A percentile compares a stretch with the other conserved stretches of the same genome.
Conservation (phyloP, 371 early-diverging fungal genomes). For the Mortierella sp. region DNA sequence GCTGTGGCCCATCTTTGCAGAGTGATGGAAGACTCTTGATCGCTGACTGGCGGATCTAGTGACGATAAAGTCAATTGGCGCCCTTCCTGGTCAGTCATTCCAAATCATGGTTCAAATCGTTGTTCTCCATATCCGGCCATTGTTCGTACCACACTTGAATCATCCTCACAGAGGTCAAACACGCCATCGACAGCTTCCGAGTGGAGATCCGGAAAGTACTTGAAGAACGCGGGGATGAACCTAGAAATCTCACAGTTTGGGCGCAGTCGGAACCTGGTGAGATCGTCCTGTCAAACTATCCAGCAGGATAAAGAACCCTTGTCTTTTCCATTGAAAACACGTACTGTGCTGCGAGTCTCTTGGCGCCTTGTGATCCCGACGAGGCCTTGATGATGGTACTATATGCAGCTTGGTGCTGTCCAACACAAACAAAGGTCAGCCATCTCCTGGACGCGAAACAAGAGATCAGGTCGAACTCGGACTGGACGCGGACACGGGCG, state of each 20-base stretch:
- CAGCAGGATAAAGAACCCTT: background rate
- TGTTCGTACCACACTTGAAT: conserved; percentile 27
- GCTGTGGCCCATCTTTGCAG: conserved; percentile 43
- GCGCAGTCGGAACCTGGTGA: background rate
- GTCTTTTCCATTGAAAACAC: background rate
- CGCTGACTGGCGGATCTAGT: conserved; percentile 43
- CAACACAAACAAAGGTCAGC: background rate
- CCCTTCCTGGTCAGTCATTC: too few species aligned
- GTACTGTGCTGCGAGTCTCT: conserved; percentile 51
- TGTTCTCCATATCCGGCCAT: too few species aligned
- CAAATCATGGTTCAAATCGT: too few species aligned
- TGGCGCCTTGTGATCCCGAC: conserved; percentile 48
- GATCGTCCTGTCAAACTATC: background rate
- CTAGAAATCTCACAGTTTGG: conserved; percentile 3
- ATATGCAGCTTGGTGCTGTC: conserved; percentile 47
- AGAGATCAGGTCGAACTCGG: background rate
- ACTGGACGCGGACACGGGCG: background rate
- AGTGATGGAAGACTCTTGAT: conserved; percentile 44
- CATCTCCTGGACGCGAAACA: background rate
- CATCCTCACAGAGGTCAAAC: conserved; percentile 57
- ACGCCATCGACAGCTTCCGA: conserved; percentile 54
- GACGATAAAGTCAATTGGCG: too few species aligned
- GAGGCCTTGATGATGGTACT: conserved; percentile 39
- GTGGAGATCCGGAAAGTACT: conserved; percentile 50
- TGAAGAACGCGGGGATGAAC: conserved; percentile 55